phyloP scores from a whole-genome alignment of 345 rosid genomes.

The Gossypium rotundifolium region DNA sequence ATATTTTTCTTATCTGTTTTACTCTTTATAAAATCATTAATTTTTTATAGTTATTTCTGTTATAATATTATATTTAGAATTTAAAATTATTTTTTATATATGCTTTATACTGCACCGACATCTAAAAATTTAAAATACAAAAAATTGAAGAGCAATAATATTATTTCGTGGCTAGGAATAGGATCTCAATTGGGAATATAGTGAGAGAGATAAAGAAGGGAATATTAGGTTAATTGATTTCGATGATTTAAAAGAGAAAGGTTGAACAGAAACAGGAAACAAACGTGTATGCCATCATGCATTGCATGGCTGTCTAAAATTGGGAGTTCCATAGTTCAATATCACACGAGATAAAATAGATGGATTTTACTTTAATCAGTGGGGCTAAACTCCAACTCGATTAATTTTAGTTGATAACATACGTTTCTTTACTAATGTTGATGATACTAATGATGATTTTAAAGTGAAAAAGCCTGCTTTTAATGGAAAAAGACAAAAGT shows the following conservation, averaged over 20 bases:
- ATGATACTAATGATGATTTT: slow-evolving; percentile 10
- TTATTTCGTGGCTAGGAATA: too few species aligned
- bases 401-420: slow-evolving; percentile 12
- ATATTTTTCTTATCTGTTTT: too few species aligned
- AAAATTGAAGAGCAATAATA: too few species aligned
- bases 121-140: too few species aligned
- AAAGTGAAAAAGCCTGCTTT: slow-evolving; percentile 5
- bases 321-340: slow-evolving; percentile 23
- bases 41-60: too few species aligned
- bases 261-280: too few species aligned
- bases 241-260: neutral
- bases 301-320: slow-evolving; percentile 28
- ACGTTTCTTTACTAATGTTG: slow-evolving; percentile 4
- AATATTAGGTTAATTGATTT: neutral
- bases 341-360: slow-evolving; percentile 7
- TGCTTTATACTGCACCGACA: too few species aligned
- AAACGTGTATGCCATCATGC: slow-evolving; percentile 21
- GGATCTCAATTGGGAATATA: too few species aligned
- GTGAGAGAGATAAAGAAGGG: neutral
- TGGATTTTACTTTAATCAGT: neutral
- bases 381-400: neutral
- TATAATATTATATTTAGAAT: too few species aligned
- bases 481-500: neutral
- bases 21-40: too few species aligned
- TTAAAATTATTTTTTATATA: too few species aligned